Evolutionary conservation across 257 asterid genomes (phyloP), one percentile per base, ranked within the genome.

Genomic region (Haberlea rhodopensis): DNA sequence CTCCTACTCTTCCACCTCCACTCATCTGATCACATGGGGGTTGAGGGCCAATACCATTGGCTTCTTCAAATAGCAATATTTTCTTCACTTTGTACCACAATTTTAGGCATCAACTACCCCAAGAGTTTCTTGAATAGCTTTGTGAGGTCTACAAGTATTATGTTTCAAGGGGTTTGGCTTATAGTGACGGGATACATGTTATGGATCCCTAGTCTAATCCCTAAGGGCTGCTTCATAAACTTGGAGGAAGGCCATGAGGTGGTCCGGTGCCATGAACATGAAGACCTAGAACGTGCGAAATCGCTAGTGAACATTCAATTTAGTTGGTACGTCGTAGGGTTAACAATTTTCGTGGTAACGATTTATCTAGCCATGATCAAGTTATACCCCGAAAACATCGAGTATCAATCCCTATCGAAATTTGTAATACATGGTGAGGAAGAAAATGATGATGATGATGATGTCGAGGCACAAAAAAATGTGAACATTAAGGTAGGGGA

Each of bases 11-110:
- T 90, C 79, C 94, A 84, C 76, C 91, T 90, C 75, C 97, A 90
- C 87, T 88, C 97, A 13, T 56, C 88, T 6, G 96, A 90, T 45
- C 97, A 90, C 74, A 84, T 86, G 97, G 97, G 97, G 0, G 82
- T 90, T 22, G 97, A 90, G 82, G 97, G 95, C 25, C 97, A 86
- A 69, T 90, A 88, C 73, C 97, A 90, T 21, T 74, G 79, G 83
- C 81, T 82, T 7, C 77, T 82, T 0, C 85, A 79, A 77, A 52
- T 76, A 51, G 81, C 64, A 13, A 84, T 90, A 4, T 80, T 83
- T 29, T 67, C 65, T 0, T 81, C 88, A 40, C 86, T 91, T 61
- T 43, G 46, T 27, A 88, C 96, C 0, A 81, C 96, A 19, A 78
- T 88, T 49, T 27, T 88, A 56, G 80, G 85, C 37, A 77, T 86